Conservation (phyloP, 2,329 filamentous ascomycete genomes). For the Colletotrichum lentis region DNA sequence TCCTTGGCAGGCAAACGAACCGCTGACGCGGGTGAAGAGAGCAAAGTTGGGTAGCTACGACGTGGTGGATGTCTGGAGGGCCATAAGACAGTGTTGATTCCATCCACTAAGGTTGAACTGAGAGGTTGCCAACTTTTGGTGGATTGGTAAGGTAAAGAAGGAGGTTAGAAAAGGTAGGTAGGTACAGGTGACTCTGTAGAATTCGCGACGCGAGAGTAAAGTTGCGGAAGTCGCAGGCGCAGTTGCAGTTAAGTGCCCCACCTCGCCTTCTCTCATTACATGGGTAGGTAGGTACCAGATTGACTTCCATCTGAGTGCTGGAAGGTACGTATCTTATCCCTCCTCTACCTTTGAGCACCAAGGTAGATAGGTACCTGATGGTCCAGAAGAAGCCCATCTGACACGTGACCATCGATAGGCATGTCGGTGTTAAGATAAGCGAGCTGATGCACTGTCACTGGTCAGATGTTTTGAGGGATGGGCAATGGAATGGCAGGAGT, state of each 20-base stretch:
- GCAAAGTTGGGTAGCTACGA: not conserved
- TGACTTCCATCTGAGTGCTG: not conserved
- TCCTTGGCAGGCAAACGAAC: not conserved
- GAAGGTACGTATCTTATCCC: not conserved
- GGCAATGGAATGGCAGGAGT: not conserved
- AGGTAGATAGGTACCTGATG: not conserved
- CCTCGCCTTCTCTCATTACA: constrained; percentile 13
- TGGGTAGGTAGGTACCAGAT: not conserved
- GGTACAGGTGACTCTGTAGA: not conserved
- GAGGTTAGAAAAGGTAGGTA: not conserved
- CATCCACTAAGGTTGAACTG: not conserved
- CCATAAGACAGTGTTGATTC: no score
- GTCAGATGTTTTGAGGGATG: not conserved
- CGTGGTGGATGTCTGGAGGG: not conserved
- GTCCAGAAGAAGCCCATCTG: no score
- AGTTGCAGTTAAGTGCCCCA: constrained; percentile 1
- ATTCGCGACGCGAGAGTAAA: constrained; percentile 14
- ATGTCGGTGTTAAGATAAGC: not conserved
- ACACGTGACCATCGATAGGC: not conserved
- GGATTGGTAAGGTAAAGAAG: not conserved
- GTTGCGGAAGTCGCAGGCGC: constrained; percentile 2
- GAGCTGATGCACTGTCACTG: not conserved
- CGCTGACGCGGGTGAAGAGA: not conserved
- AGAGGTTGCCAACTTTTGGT: not conserved
- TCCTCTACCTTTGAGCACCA: not conserved